Conservation (phyloP, 495 filamentous ascomycete genomes). For the Daldinia vernicosa region DNA sequence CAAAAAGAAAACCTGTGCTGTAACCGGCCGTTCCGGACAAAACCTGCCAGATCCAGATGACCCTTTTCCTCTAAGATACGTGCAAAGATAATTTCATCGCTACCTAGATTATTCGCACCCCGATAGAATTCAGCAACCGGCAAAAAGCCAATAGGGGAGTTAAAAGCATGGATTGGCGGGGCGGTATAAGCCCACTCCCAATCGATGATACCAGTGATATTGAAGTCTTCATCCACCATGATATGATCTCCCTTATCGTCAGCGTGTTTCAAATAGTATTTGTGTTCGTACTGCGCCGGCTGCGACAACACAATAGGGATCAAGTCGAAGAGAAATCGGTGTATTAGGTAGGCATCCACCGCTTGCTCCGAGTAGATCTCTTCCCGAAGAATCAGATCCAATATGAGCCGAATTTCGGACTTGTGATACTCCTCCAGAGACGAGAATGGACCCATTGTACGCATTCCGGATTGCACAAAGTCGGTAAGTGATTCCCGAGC, state of each 20-base stretch:
- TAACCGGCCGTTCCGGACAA: background rate
- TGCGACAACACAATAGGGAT: background rate
- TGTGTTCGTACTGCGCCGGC: background rate
- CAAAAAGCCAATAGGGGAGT: background rate
- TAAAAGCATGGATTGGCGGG: background rate
- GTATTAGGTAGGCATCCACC: background rate
- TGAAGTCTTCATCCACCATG: constrained; percentile 1
- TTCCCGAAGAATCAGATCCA: background rate
- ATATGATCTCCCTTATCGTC: constrained; percentile 6
- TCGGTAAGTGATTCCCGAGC: background rate
- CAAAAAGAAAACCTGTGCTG: background rate
- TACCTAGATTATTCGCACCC: background rate
- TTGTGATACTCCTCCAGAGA: background rate
- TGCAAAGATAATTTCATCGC: background rate
- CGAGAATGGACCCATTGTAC: background rate
- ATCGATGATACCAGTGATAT: constrained; percentile 3
- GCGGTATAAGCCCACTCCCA: background rate
- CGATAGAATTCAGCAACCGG: background rate
- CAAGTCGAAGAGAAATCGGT: background rate
- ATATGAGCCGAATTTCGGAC: background rate
- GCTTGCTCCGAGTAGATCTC: background rate
- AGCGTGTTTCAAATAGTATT: background rate
- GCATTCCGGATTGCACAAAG: background rate
- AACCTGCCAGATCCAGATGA: background rate
- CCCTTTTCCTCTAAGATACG: background rate